Base-by-base conservation (phyloP, 78 protist genomes). In the Speleostelium caveatum region DNA sequence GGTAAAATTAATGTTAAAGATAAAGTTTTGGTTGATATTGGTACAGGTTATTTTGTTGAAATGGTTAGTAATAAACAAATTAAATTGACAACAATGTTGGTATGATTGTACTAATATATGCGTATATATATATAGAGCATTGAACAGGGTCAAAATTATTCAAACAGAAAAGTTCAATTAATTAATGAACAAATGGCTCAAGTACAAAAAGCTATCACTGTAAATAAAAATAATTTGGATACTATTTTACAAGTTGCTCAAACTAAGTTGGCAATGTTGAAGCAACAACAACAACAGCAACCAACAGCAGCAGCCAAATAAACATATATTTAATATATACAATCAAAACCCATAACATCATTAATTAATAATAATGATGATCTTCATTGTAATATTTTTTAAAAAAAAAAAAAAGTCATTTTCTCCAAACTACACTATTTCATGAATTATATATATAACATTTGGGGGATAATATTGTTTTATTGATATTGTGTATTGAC, bases 11-110 rank as follows among this genome's bases (percentile, higher is more conserved):
- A 67, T 42, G 24, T 59, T 30, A 83, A 69, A 21, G 91, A 83
- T 33, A 83, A 83, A 35, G 91, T 83, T 71, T 69, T 83, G 41
- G 79, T 83, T n/a, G 91, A 83, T 83, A 69, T 83, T 59, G 91
- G 91, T 71, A 83, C 91, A 17, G 72, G 75, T 58, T 83, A 83
- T 59, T 83, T 55, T 83, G 68, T 83, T 22, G 91, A 83, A 83
- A 83, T 83, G 91, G 88, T 65, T 53, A 2, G 33, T 56, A 45
- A 26, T 30, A 32, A 45, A 45, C 51, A 35, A 56, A 39, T 38
- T 38, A 16, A 35, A 73, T 58, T 53, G 22, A 30, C 36, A 41
- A 2, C 7, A 26, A n/a, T 66, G n/a, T 1, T 6, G n/a, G 19
- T 66, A 39, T 17, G 16, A 26, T 38, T 26, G 7, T 42, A 60